Evolutionary conservation across 1,139 yeast genomes (phyloP), one percentile per base, ranked within the genome.

Genomic region (Blastobotrys malaysiensis): DNA sequence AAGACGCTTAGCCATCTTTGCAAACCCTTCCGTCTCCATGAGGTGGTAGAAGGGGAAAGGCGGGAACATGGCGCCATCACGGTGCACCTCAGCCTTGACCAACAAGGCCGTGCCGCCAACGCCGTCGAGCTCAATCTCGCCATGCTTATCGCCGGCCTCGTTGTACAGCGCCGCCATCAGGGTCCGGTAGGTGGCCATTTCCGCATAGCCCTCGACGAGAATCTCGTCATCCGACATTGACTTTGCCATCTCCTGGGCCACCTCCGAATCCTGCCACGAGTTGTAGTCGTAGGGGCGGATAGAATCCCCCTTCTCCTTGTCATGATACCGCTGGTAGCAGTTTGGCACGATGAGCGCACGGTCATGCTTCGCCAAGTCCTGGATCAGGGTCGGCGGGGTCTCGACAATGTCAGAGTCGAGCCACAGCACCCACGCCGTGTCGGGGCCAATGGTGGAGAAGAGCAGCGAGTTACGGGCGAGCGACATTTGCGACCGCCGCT

Each of bases 61-160:
- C 18, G 99, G 99, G 81, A 93, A 93, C 97, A 91, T 91, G 55
- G 98, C 98, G 52, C 99, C 99, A 69, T 93, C 99, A 69, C 99
- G 81, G 73, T 93, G 99, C 55, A 93, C 99, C 63, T 90, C 97
- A 9, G 98, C 96, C 69, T 91, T 89, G 39, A 93, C 99, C 72
- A 93, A 71, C 43, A 95, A 84, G 46, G 97, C 96, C 27, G 98
- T 96, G 43, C 76, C 98, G 54, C 99, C 99, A 56, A 93, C 98
- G 69, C 99, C 99, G 70, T 93, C 99, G 57, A 93, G 77, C 43
- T 82, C 81, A 86, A 91, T 85, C 51, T 65, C 73, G 3, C 83
- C 78, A 58, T 77, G 75, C 13, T 66, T 60, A 57, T 84, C 84
- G 20, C 86, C 93, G 6, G 76, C 74, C 5, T 83, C 73, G 65